Base-by-base conservation (phyloP, 2,329 filamentous ascomycete genomes). In the Phialophora tarda region DNA sequence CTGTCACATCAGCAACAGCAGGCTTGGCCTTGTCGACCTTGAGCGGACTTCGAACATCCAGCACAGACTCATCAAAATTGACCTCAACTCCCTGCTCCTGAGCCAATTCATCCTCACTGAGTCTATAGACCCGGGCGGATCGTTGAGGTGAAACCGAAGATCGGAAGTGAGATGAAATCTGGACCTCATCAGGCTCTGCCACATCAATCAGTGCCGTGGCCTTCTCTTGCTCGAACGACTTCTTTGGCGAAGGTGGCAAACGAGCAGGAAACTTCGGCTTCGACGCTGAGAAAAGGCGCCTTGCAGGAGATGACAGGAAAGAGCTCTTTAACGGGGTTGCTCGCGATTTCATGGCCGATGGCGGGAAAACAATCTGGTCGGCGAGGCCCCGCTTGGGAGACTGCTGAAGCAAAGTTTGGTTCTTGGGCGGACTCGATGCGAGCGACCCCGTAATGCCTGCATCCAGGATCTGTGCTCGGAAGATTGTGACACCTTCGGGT, bases 261-360 rank as follows among this genome's bases (percentile, higher is more conserved):
- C 56, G 59, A 14, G 73, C 74, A 34, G 68, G 64, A 11, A 62
- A 63, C 21, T 64, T 68, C 47, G 63, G 72, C 58, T 80, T 81
- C 61, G 78, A 77, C 0, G 80, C 78, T 4, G 79, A 79, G 8
- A 73, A 72, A 26, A 79, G 74, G 56, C 79, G 78, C 66, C 80
- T 80, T 1, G 81, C 80, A 7, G 81, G 81, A 57, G 79, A 81
- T 67, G 79, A 76, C 17, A 82, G 73, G 6, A 81, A 69, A 11
- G 78, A 79, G 11, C 71, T 71, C 55, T 78, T 79, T 11, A 78
- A 74, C 2, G 77, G 77, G 1, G 78, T 75, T 1, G 76, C 73
- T 2, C 73, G 73, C 21, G 75, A 68, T 62, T 78, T 77, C 4
- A 74, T 66, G 1, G 76, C 73, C 4, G 76, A 76, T 53, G 78